These are phyloP conservation scores for Sarcodon sp. DNA, from an alignment of 768 basidiomycete species.

Conservation along the genomic window DNA sequence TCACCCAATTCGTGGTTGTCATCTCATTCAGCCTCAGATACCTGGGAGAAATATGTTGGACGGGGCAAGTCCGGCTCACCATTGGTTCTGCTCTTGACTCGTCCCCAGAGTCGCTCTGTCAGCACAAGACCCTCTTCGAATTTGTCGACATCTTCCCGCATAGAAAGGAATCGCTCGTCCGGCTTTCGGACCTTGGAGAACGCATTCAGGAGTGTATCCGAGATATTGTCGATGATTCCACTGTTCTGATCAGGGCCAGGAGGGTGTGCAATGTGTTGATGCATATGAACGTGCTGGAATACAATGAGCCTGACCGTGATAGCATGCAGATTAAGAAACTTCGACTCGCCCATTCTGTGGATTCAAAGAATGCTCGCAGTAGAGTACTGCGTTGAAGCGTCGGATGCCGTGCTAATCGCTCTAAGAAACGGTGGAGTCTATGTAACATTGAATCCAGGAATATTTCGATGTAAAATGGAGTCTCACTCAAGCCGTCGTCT, in stretches of 20 bases:
- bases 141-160: conserved; percentile 88
- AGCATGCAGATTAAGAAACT: not conserved
- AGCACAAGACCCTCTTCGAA: conserved; percentile 87
- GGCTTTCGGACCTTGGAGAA: conserved; percentile 95
- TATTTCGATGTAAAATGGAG: conserved; percentile 2
- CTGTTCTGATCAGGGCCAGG: conserved; percentile 69
- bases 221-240: conserved; percentile 87
- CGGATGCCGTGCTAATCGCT: conserved; percentile 87
- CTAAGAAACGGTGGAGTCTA: conserved; percentile 87
- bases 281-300: conserved; percentile 86
- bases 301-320: conserved; percentile 3
- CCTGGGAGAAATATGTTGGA: conserved; percentile 18
- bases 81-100: conserved; percentile 70
- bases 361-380: conserved; percentile 90
- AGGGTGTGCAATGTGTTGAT: conserved; percentile 89
- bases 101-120: conserved; percentile 71
- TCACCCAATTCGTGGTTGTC: conserved; percentile 66
- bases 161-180: conserved; percentile 86
- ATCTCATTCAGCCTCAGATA: conserved; percentile 81
- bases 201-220: conserved; percentile 92
- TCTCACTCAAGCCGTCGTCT: conserved; percentile 76
- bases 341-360: conserved; percentile 88
- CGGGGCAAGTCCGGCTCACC: conserved; percentile 44
- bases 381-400: conserved; percentile 86
- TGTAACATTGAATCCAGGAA: conserved; percentile 1